Evolutionary conservation across 2,329 filamentous ascomycete genomes (phyloP).

Genomic region (Coniochaeta prunicola): DNA sequence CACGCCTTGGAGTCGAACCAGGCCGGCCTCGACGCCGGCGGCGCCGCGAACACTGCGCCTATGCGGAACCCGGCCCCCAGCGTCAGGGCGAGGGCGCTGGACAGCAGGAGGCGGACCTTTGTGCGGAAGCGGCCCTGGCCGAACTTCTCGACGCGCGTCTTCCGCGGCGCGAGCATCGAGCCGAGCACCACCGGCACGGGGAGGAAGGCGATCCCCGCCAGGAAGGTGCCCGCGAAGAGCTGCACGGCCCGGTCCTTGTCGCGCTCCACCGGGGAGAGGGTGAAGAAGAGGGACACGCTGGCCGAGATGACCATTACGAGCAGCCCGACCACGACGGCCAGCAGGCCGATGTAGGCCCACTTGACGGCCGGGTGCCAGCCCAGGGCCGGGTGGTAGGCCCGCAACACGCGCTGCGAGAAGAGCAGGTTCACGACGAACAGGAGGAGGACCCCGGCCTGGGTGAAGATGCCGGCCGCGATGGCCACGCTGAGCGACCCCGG

Average conservation of each 20-base stretch:
- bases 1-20: slow-evolving; percentile 65
- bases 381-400: slow-evolving; percentile 62
- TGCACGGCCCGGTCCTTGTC: slow-evolving; percentile 55
- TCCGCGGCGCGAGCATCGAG: slow-evolving; percentile 38
- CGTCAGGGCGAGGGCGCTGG: slow-evolving; percentile 51
- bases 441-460: slow-evolving; percentile 66
- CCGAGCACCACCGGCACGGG: slow-evolving; percentile 50
- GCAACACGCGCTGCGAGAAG: slow-evolving; percentile 67
- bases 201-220: slow-evolving; percentile 59
- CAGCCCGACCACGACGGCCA: slow-evolving; percentile 44
- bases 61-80: slow-evolving; percentile 65
- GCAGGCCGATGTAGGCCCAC: slow-evolving; percentile 48
- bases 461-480: slow-evolving; percentile 61
- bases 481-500: slow-evolving; percentile 32
- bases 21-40: slow-evolving; percentile 45
- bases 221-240: slow-evolving; percentile 52
- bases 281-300: slow-evolving; percentile 61
- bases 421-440: slow-evolving; percentile 74
- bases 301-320: slow-evolving; percentile 60
- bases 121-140: slow-evolving; percentile 59
- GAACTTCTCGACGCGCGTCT: slow-evolving; percentile 45
- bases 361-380: slow-evolving; percentile 58
- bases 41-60: slow-evolving; percentile 47
- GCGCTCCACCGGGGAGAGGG: slow-evolving; percentile 42
- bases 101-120: slow-evolving; percentile 59